phyloP scores from a whole-genome alignment of 345 rosid species.

The Gossypium stocksii region DNA sequence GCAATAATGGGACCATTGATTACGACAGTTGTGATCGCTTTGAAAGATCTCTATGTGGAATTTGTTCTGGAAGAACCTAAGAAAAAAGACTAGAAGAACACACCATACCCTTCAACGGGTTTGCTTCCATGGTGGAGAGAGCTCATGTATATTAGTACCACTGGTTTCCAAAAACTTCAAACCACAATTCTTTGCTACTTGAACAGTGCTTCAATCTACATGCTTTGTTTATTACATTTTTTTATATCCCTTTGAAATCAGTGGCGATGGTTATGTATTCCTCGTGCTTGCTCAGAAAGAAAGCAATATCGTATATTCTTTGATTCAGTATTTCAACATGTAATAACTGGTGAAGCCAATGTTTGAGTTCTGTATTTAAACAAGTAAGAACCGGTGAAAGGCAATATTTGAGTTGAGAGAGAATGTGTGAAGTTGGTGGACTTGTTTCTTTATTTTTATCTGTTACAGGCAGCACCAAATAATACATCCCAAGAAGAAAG shows the following conservation, averaged over 20 bases:
- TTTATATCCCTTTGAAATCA: neutral
- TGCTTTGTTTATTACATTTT: constrained; percentile 3
- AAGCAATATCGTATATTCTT: neutral
- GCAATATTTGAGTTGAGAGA: constrained; percentile 7
- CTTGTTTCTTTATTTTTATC: neutral
- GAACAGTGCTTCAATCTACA: neutral
- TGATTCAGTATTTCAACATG: neutral
- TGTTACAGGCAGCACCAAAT: neutral
- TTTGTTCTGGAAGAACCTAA: constrained; percentile 64
- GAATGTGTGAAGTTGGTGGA: neutral
- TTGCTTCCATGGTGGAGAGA: constrained; percentile 15
- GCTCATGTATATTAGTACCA: constrained; percentile 11
- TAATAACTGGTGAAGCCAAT: constrained; percentile 5
- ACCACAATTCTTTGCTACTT: neutral
- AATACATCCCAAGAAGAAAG: neutral
- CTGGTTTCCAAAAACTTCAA: neutral
- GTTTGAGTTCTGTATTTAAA: neutral
- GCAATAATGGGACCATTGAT: constrained; percentile 98
- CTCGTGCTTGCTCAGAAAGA: neutral
- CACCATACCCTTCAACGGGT: neutral
- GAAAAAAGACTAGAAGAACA: constrained; percentile 31
- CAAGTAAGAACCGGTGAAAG: constrained; percentile 4
- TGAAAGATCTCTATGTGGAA: constrained; percentile 86
- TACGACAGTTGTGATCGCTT: constrained; percentile 83
- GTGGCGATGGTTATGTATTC: neutral